Percentiles rank a stretch among this genome's conserved stretches.
phyloP scores from a whole-genome alignment of 345 rosid species.

The Bretschneidera sinensis region DNA sequence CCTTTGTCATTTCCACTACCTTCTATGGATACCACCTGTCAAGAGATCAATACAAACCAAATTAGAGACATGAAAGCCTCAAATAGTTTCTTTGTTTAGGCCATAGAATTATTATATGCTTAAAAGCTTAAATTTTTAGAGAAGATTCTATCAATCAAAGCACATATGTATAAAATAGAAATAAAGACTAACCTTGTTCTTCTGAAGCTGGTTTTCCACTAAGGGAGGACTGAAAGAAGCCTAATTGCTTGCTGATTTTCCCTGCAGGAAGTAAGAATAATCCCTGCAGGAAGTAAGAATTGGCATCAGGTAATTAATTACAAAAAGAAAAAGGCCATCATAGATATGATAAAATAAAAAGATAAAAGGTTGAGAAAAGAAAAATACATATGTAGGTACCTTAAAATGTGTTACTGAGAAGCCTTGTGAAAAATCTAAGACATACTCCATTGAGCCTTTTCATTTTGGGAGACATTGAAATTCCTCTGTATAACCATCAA shows the following conservation, averaged over 20 bases:
- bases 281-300: constrained; percentile 27
- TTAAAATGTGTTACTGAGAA: constrained; percentile 42
- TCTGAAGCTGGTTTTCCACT: constrained; percentile 33
- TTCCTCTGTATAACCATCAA: constrained; percentile 28
- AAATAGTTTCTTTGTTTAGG: too few species aligned
- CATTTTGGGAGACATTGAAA: constrained; percentile 16
- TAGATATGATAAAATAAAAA: neutral
- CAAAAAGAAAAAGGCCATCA: neutral
- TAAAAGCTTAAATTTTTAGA: too few species aligned
- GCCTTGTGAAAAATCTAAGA: constrained; percentile 38
- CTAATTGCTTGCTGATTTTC: constrained; percentile 34
- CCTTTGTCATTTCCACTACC: constrained; percentile 41
- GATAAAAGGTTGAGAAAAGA: neutral
- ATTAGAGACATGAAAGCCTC: too few species aligned
- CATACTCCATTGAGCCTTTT: constrained; percentile 34
- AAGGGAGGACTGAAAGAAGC: constrained; percentile 38
- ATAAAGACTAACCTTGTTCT: constrained; percentile 23
- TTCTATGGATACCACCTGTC: constrained; percentile 42
- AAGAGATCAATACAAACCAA: too few species aligned
- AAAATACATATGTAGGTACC: constrained; percentile 25
- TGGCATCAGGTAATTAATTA: too few species aligned
- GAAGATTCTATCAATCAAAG: too few species aligned
- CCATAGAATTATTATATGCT: too few species aligned
- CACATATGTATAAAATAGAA: too few species aligned
- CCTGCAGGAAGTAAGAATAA: too few species aligned